Percentiles rank a stretch among this genome's conserved stretches.
Conservation (phyloP, 192 early-diverging fungal species). For the Linnemannia schmuckeri region DNA sequence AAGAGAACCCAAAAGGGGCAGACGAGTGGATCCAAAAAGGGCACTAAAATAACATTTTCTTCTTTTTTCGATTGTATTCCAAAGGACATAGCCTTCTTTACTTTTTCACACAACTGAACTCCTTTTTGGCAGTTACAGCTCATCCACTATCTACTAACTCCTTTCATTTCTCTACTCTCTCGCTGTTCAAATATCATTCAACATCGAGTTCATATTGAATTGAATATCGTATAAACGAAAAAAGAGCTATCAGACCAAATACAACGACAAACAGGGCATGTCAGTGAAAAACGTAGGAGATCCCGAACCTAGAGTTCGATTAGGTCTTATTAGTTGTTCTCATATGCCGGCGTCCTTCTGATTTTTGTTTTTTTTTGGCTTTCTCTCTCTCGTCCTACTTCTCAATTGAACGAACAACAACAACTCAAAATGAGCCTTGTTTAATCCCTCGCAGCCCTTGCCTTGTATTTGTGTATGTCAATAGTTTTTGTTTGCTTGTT, state of each 20-base stretch:
- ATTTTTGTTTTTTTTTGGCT: background rate
- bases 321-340: background rate
- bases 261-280: background rate
- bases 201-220: too few relatives aligned
- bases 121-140: background rate
- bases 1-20: background rate
- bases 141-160: background rate
- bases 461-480: background rate
- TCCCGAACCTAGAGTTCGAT: background rate
- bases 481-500: background rate
- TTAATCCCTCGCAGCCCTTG: background rate
- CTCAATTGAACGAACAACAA: background rate
- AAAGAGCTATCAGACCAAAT: too few relatives aligned
- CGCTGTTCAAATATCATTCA: too few relatives aligned
- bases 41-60: background rate
- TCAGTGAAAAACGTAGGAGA: background rate
- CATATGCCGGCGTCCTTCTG: constrained; percentile 2
- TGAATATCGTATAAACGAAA: too few relatives aligned
- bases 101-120: background rate
- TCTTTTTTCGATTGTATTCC: background rate
- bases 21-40: background rate
- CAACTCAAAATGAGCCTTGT: background rate
- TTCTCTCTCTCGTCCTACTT: background rate
- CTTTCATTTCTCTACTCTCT: background rate
- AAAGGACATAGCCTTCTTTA: background rate